A percentile compares a stretch with the other conserved stretches of the same genome.
Evolutionary conservation across 306 rosid genomes (phyloP).

Genomic region (Corylus avellana): DNA sequence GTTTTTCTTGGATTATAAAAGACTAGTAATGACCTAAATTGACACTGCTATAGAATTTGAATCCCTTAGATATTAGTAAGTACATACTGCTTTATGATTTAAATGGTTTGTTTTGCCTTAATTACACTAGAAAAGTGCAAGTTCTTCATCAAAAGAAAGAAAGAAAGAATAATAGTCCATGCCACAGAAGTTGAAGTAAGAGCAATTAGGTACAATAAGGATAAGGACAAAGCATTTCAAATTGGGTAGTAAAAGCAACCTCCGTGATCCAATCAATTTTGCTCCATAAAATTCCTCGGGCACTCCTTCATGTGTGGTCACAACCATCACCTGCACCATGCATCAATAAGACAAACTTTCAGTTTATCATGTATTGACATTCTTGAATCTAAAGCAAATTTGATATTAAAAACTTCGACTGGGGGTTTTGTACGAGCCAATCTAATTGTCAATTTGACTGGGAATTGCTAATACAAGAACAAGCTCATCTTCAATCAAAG

Average conservation of each 20-base stretch:
- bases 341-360: constrained; percentile 24
- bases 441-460: background rate
- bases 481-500: constrained; percentile 11
- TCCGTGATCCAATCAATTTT: constrained; percentile 80
- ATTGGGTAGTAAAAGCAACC: constrained; percentile 43
- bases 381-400: background rate
- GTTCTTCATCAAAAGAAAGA: background rate
- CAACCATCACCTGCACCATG: constrained; percentile 79
- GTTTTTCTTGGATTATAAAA: background rate
- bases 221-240: constrained; percentile 12
- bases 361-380: constrained; percentile 3
- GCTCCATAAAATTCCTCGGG: constrained; percentile 95
- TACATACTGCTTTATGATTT: background rate
- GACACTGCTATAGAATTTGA: background rate
- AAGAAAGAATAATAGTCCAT: background rate
- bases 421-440: background rate
- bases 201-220: constrained; percentile 10
- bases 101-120: background rate
- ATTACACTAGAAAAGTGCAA: background rate
- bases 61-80: background rate
- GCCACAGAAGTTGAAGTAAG: constrained; percentile 7
- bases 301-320: constrained; percentile 97
- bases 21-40: background rate
- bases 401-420: background rate
- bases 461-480: constrained; percentile 15